These are phyloP conservation scores for Colletotrichum sp. DNA, from an alignment of 2,329 filamentous ascomycete genomes.

Conservation along the genomic window DNA sequence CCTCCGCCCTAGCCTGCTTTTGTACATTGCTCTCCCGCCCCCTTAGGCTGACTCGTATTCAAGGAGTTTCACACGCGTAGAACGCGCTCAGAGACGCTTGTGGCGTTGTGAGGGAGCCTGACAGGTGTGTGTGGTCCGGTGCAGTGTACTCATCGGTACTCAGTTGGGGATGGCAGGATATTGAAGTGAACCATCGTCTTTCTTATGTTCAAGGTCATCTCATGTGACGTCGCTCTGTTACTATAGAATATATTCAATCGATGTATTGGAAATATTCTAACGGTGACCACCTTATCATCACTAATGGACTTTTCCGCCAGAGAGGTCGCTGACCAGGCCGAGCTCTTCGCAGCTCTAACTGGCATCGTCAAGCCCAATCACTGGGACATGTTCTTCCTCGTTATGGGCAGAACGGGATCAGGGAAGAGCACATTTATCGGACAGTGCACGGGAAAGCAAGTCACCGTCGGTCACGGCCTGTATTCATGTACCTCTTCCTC, in stretches of 20 bases:
- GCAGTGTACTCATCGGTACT: background rate
- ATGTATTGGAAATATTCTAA: background rate
- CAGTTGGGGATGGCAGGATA: background rate
- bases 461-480: background rate
- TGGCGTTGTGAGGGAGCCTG: background rate
- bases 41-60: background rate
- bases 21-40: background rate
- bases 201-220: background rate
- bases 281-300: background rate
- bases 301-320: background rate
- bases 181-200: background rate
- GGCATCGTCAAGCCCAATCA: background rate
- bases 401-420: background rate
- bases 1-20: background rate
- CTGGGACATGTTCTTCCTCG: background rate
- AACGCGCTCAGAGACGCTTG: background rate
- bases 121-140: background rate
- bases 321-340: background rate
- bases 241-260: background rate
- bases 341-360: background rate
- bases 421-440: background rate
- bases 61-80: background rate
- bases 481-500: background rate
- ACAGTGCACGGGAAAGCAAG: background rate
- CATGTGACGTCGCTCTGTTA: background rate